Evolutionary conservation across 768 basidiomycete species (phyloP).

Genomic region (Dendrothele bispora): DNA sequence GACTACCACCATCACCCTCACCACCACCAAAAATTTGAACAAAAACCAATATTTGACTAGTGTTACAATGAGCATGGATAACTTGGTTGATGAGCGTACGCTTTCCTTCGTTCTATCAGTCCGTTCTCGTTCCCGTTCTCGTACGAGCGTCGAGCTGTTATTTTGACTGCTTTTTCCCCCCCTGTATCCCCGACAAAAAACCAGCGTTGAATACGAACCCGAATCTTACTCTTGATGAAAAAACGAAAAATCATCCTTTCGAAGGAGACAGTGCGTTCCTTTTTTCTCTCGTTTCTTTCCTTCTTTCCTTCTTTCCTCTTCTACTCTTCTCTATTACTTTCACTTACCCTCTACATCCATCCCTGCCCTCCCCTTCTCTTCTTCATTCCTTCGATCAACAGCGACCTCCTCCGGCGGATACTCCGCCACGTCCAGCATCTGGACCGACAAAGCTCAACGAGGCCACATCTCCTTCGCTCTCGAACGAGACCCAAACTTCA

Average conservation of each 20-base stretch:
- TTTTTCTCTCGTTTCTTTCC: background rate
- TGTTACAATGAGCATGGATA: conserved; percentile 7
- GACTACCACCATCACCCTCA: no score
- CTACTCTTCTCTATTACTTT: no score
- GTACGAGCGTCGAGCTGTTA: background rate
- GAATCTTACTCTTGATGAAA: background rate
- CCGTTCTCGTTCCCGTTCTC: background rate
- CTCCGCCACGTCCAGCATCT: conserved; percentile 20
- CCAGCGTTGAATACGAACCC: background rate
- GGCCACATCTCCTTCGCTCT: conserved; percentile 15
- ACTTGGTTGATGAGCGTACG: conserved; percentile 3
- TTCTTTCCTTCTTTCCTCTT: no score
- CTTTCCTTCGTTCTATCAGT: background rate
- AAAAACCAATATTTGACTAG: no score
- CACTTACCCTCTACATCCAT: no score
- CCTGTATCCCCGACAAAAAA: no score
- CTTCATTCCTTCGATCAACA: background rate
- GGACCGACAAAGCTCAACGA: conserved; percentile 26
- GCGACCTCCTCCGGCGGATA: conserved; percentile 27
- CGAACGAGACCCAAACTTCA: background rate
- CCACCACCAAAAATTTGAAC: no score
- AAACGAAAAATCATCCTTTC: background rate
- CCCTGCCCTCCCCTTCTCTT: no score
- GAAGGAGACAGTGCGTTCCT: background rate
- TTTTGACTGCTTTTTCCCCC: background rate